Evolutionary conservation across 208 protist genomes (phyloP).

Genomic region (Leishmania amazonensis): DNA sequence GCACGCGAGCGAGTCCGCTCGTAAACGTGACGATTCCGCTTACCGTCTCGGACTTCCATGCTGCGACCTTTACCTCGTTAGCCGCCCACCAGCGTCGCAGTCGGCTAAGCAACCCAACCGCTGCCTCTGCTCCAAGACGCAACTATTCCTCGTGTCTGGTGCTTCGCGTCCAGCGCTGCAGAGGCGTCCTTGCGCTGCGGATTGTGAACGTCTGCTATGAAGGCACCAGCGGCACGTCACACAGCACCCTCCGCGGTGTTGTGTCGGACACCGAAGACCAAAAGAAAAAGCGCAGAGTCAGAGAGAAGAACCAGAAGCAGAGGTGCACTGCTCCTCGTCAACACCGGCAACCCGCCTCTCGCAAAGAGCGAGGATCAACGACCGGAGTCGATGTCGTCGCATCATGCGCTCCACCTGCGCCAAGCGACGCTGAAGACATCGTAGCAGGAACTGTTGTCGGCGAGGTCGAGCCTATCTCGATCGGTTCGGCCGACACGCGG

Average conservation of each 20-base stretch:
- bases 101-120: neutral
- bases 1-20: no score
- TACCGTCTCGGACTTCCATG: neutral
- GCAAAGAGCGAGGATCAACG: neutral
- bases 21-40: neutral
- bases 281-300: neutral
- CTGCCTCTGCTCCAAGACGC: neutral
- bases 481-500: neutral
- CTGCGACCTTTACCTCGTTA: neutral
- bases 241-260: no score
- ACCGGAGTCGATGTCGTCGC: neutral
- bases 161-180: neutral
- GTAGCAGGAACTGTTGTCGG: neutral
- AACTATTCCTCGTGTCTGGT: neutral
- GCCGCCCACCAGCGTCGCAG: neutral
- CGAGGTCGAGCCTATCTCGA: neutral
- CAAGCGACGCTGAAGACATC: neutral
- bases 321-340: neutral
- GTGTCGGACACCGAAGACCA: neutral
- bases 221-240: neutral
- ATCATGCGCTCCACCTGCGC: neutral
- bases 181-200: slow-evolving; percentile 10
- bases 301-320: neutral
- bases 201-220: slow-evolving; percentile 6
- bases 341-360: neutral